phyloP scores from a whole-genome alignment of 768 basidiomycete species.

The Lyophyllum semitale region DNA sequence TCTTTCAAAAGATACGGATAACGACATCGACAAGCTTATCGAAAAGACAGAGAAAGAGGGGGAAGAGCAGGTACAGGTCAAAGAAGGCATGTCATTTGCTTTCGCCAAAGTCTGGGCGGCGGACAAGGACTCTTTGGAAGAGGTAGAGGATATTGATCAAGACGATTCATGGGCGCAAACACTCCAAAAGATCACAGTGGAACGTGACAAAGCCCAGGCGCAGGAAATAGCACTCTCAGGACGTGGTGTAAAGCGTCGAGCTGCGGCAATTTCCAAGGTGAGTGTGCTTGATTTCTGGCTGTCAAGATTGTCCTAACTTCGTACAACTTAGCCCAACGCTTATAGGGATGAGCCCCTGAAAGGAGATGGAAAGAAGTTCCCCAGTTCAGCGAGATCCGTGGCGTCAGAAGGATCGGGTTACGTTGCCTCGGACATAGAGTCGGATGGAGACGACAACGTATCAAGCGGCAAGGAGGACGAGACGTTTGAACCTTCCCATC shows the following conservation, averaged over 20 bases:
- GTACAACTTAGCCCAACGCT: conserved; percentile 30
- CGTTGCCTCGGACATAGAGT: conserved; percentile 29
- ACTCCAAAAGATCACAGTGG: conserved; percentile 51
- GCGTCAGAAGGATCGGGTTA: conserved; percentile 37
- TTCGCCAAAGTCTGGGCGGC: conserved; percentile 94
- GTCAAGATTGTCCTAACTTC: not conserved
- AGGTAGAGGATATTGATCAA: conserved; percentile 63
- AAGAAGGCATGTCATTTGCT: conserved; percentile 64
- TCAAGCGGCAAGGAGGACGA: conserved; percentile 18
- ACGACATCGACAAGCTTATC: conserved; percentile 85
- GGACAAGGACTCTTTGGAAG: conserved; percentile 70
- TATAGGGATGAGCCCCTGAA: conserved; percentile 18
- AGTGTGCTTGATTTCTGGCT: not conserved
- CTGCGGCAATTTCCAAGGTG: conserved; percentile 61
- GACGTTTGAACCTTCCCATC: conserved; percentile 14
- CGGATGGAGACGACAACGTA: conserved; percentile 23
- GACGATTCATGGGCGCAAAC: conserved; percentile 84
- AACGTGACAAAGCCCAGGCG: conserved; percentile 40
- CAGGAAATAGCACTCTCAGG: conserved; percentile 60
- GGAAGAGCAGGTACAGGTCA: conserved; percentile 49
- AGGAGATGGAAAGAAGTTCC: conserved; percentile 9
- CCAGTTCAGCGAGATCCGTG: conserved; percentile 10
- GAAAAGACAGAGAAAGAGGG: conserved; percentile 81
- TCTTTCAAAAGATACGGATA: conserved; percentile 64
- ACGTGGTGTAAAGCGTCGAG: conserved; percentile 74